phyloP scores from a whole-genome alignment of 23 red algal genomes.

The Gracilariopsis chorda region DNA sequence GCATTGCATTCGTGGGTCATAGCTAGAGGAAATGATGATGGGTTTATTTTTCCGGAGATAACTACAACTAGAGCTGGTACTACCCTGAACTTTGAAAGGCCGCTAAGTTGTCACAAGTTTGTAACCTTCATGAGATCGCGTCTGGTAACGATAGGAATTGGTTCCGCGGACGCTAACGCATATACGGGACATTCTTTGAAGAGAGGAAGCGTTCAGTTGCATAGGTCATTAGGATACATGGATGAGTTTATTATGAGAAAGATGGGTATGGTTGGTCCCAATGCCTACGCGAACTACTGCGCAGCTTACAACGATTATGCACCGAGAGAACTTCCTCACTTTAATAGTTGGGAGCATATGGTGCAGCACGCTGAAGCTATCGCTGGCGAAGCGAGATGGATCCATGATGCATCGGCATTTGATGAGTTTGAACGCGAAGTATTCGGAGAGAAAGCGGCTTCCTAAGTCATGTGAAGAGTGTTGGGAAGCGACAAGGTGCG shows the following conservation, averaged over 20 bases:
- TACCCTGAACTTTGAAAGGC: too few relatives aligned
- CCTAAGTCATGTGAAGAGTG: too few relatives aligned
- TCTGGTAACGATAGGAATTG: neutral
- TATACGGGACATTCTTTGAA: neutral
- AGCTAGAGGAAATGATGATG: neutral
- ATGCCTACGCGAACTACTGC: constrained; percentile 45
- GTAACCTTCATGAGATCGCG: too few relatives aligned
- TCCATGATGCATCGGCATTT: too few relatives aligned
- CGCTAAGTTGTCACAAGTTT: too few relatives aligned
- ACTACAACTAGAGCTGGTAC: too few relatives aligned
- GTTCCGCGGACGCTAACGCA: neutral
- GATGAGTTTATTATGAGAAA: neutral
- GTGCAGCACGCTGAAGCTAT: too few relatives aligned
- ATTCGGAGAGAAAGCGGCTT: too few relatives aligned
- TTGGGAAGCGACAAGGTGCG: too few relatives aligned
- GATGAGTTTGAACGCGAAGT: too few relatives aligned
- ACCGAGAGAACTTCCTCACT: neutral
- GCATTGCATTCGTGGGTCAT: neutral
- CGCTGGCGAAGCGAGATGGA: too few relatives aligned
- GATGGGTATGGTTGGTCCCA: neutral
- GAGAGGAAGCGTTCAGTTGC: neutral
- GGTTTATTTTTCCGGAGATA: neutral
- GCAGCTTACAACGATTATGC: constrained; percentile 29
- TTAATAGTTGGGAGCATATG: neutral
- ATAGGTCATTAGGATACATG: neutral